phyloP scores from a whole-genome alignment of 1,284 basidiomycete species.

The Trichosporon sp. region DNA sequence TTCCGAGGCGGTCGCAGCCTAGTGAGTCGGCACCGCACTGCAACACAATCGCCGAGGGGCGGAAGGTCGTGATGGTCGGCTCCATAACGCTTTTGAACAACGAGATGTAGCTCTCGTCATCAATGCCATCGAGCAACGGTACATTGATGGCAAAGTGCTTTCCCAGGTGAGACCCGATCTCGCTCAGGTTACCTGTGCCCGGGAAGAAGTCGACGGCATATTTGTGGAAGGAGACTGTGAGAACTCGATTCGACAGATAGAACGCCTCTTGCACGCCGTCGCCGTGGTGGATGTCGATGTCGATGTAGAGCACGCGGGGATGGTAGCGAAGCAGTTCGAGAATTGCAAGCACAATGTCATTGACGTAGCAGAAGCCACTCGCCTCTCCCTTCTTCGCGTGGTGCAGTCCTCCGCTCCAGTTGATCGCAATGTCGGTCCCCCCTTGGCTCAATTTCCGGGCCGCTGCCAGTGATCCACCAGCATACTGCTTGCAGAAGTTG shows the following conservation, averaged over 20 bases:
- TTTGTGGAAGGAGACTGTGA: constrained; percentile 99
- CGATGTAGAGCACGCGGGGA: constrained; percentile 88
- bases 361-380: constrained; percentile 93
- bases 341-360: constrained; percentile 90
- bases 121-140: constrained; percentile 91
- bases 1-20: constrained; percentile 88
- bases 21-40: constrained; percentile 97
- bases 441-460: constrained; percentile 78
- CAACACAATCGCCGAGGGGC: constrained; percentile 84
- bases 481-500: constrained; percentile 85
- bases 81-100: constrained; percentile 96
- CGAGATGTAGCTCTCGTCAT: constrained; percentile 91
- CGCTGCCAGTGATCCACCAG: constrained; percentile 83
- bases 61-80: constrained; percentile 83
- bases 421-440: constrained; percentile 90
- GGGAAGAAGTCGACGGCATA: constrained; percentile 99
- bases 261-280: constrained; percentile 97
- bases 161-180: constrained; percentile 74
- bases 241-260: constrained; percentile 93
- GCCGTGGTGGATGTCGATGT: constrained; percentile 96
- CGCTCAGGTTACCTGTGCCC: constrained; percentile 86
- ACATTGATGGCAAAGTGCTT: constrained; percentile 97
- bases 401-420: constrained; percentile 94
- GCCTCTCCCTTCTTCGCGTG: constrained; percentile 95
- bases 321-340: constrained; percentile 83